Evolutionary conservation across 352 stramenopile genomes (phyloP).

Genomic region (Phytophthora crassamura): DNA sequence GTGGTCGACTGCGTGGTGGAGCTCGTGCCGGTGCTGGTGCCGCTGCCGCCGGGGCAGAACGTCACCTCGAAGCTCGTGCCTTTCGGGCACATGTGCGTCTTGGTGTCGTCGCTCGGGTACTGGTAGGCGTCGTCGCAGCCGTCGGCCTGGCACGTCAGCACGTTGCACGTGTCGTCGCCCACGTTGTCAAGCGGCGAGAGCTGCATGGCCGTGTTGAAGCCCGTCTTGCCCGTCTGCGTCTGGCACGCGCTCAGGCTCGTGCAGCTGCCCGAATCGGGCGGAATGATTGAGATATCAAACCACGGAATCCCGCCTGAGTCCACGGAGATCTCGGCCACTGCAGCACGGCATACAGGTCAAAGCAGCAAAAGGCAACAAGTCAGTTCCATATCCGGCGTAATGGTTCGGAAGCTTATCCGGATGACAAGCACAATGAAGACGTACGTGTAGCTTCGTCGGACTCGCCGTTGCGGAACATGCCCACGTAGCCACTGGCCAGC

Average conservation of each 20-base stretch:
- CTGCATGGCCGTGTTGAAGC: slow-evolving; percentile 70
- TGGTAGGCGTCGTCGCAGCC: slow-evolving; percentile 66
- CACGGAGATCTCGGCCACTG: slow-evolving; percentile 61
- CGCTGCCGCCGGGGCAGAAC: slow-evolving; percentile 65
- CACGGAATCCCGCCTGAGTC: slow-evolving; percentile 48
- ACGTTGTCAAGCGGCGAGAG: slow-evolving; percentile 57
- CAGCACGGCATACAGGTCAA: slow-evolving; percentile 2
- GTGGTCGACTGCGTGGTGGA: slow-evolving; percentile 23
- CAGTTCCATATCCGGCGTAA: slow-evolving; percentile 22
- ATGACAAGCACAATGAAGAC: slow-evolving; percentile 12
- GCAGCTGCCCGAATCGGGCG: slow-evolving; percentile 49
- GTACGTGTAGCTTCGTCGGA: slow-evolving; percentile 48
- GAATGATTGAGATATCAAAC: slow-evolving; percentile 71
- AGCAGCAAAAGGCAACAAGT: slow-evolving; percentile 10
- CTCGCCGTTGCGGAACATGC: slow-evolving; percentile 65
- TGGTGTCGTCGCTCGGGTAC: slow-evolving; percentile 65
- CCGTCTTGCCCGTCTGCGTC: slow-evolving; percentile 51
- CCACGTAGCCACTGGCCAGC: slow-evolving; percentile 47
- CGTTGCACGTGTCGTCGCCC: slow-evolving; percentile 46
- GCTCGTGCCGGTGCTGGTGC: slow-evolving; percentile 38
- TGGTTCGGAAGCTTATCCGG: slow-evolving; percentile 11
- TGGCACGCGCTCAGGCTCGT: slow-evolving; percentile 54
- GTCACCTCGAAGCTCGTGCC: slow-evolving; percentile 66
- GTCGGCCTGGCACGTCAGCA: slow-evolving; percentile 55
- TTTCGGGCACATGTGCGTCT: slow-evolving; percentile 63